Evolutionary conservation across 495 filamentous ascomycete species (phyloP), one percentile per base, ranked within the genome.

Genomic region (Rhypophila decipiens): DNA sequence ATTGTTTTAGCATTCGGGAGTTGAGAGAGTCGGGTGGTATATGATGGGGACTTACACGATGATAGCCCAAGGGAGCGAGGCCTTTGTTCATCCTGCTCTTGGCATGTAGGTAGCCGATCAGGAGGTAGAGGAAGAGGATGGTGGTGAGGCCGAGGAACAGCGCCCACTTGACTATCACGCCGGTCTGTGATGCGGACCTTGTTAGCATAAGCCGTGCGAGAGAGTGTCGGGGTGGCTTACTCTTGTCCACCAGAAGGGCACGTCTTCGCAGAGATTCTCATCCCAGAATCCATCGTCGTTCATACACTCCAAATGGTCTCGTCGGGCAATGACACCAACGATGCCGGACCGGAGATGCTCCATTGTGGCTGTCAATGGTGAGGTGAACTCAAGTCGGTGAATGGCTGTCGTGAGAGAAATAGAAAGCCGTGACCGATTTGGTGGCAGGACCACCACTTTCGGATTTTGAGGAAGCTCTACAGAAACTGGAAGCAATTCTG

Each of bases 91-190:
- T 67, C 38, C 87, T 75, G 37, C 68, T 66, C 65, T 79, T 74
- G 33, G 85, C 86, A 60, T 90, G 86, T 51, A 80, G 73, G 51
- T 78, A 77, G 53, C 80, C 80, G 27, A 80, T 59, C 24, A 86
- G 56, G 55, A 81, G 68, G 48, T 77, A 70, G 22, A 79, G 58
- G 52, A 75, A 51, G 46, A 83, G 57, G 33, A 83, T 29, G 24
- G 75, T 36, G 20, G 79, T 61, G 40, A 74, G 43, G 39, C 66
- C 73, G 48, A 84, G 74, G 58, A 88, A 77, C 36, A 89, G 61
- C 23, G 72, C 72, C 76, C 83, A 90, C 64, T 86, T 87, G 53
- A 86, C 63, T 44, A 80, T 79, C 39, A 73, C 58, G 35, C 76
- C 84, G 21, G 68, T 72, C 81, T 85, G 47, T 39, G 29, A 15